phyloP scores from a whole-genome alignment of 75 land plant genomes.

The Isoetes taiwanensis region DNA sequence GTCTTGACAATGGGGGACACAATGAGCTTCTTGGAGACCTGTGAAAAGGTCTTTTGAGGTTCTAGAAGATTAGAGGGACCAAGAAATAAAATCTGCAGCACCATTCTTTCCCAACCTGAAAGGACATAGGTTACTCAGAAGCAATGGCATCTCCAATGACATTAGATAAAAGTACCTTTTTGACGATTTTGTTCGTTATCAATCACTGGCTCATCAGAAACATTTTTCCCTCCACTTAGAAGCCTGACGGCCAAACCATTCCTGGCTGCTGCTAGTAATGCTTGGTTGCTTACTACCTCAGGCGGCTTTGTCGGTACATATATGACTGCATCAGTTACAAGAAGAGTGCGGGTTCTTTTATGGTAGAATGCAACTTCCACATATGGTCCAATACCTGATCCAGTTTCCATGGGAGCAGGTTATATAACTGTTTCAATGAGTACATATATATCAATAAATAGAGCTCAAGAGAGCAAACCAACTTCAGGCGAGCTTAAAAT shows the following conservation, averaged over 20 bases:
- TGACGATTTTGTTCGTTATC: constrained; percentile 65
- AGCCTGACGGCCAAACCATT: constrained; percentile 91
- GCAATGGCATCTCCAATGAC: background rate
- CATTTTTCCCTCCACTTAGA: constrained; percentile 78
- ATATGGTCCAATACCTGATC: constrained; percentile 89
- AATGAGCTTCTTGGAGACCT: constrained; percentile 92
- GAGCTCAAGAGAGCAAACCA: constrained; percentile 32
- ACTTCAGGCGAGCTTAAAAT: constrained; percentile 92
- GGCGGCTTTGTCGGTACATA: constrained; percentile 85
- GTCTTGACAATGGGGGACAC: constrained; percentile 97
- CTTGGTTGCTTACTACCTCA: constrained; percentile 70
- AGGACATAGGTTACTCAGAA: background rate
- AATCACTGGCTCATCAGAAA: constrained; percentile 68
- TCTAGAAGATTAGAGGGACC: constrained; percentile 95
- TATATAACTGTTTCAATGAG: background rate
- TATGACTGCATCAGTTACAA: constrained; percentile 96
- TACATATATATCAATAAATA: background rate
- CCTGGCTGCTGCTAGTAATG: constrained; percentile 73
- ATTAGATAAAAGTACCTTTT: constrained; percentile 36
- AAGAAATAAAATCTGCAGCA: constrained; percentile 85
- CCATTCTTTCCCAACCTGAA: constrained; percentile 99
- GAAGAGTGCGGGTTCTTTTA: constrained; percentile 63
- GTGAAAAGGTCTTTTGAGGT: constrained; percentile 68
- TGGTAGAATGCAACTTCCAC: constrained; percentile 98
- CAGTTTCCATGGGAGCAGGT: background rate